Percentiles rank a stretch among this genome's conserved stretches.
phyloP scores from a whole-genome alignment of 148 eudicot species.

The Suaeda aralocaspica region DNA sequence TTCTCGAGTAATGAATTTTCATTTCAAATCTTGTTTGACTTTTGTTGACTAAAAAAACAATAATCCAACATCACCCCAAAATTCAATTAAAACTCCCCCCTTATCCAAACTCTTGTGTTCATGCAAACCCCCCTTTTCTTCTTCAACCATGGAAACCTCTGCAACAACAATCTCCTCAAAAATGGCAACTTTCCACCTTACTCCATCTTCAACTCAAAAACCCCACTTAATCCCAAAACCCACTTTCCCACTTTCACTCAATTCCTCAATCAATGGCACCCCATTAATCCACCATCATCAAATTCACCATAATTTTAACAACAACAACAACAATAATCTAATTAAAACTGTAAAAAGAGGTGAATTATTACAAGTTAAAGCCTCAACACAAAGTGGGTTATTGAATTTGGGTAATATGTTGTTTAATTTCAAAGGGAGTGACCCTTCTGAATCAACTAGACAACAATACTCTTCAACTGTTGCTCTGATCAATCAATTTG shows the following conservation, averaged over 20 bases:
- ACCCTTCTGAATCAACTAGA: slow-evolving; percentile 68
- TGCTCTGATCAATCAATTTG: slow-evolving; percentile 47
- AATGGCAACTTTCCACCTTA: background rate
- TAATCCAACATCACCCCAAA: too few species aligned
- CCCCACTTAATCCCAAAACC: too few species aligned
- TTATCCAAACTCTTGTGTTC: too few species aligned
- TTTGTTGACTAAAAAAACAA: too few species aligned
- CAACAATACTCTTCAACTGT: slow-evolving; percentile 51
- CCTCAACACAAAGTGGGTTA: background rate
- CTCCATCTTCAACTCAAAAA: background rate
- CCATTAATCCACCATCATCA: background rate
- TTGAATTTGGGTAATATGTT: slow-evolving; percentile 46
- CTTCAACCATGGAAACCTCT: background rate
- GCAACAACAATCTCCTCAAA: background rate
- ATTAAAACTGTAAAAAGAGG: too few species aligned
- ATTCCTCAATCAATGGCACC: background rate
- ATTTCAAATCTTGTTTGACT: too few species aligned
- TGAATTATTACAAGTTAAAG: background rate
- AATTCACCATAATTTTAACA: background rate
- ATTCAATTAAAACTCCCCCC: too few species aligned
- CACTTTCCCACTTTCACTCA: background rate
- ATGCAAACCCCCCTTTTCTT: too few species aligned
- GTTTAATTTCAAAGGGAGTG: slow-evolving; percentile 59
- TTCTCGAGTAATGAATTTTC: too few species aligned
- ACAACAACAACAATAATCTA: background rate